phyloP scores from a whole-genome alignment of 2,329 filamentous ascomycete species.

The Fusarium papillatum region DNA sequence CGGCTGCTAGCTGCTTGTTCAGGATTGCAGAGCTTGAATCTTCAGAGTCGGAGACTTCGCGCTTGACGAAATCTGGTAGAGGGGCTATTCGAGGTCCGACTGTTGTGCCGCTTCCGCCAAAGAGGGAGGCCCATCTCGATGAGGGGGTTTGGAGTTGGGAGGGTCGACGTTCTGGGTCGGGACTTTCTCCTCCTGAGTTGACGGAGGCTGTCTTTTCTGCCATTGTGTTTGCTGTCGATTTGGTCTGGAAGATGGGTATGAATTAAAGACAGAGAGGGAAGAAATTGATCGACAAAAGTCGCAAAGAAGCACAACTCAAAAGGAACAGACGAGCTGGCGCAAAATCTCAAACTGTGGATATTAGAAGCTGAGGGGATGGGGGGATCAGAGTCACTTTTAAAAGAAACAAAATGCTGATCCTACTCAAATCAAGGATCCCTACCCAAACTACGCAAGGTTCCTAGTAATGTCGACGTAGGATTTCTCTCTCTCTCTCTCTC shows the following conservation, averaged over 20 bases:
- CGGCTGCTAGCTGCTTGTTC: constrained; percentile 80
- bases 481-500: constrained; percentile 1
- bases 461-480: constrained; percentile 12
- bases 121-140: constrained; percentile 50
- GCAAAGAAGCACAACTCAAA: constrained; percentile 6
- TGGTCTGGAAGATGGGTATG: background rate
- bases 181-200: constrained; percentile 28
- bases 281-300: constrained; percentile 4
- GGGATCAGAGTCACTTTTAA: constrained; percentile 33
- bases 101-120: constrained; percentile 55
- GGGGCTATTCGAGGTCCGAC: constrained; percentile 67
- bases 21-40: constrained; percentile 64
- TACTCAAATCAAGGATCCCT: constrained; percentile 24
- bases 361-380: constrained; percentile 5
- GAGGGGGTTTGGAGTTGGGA: constrained; percentile 35
- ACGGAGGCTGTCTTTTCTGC: constrained; percentile 39
- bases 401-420: constrained; percentile 16
- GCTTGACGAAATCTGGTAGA: constrained; percentile 52
- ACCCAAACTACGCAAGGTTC: constrained; percentile 25
- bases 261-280: no score
- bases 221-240: constrained; percentile 35
- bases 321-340: constrained; percentile 6
- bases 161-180: constrained; percentile 41
- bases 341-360: constrained; percentile 9
- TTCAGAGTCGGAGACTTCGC: constrained; percentile 55